phyloP scores from a whole-genome alignment of 225 moss, liverwort and hornwort genomes.

The Rhytidiadelphus loreus region DNA sequence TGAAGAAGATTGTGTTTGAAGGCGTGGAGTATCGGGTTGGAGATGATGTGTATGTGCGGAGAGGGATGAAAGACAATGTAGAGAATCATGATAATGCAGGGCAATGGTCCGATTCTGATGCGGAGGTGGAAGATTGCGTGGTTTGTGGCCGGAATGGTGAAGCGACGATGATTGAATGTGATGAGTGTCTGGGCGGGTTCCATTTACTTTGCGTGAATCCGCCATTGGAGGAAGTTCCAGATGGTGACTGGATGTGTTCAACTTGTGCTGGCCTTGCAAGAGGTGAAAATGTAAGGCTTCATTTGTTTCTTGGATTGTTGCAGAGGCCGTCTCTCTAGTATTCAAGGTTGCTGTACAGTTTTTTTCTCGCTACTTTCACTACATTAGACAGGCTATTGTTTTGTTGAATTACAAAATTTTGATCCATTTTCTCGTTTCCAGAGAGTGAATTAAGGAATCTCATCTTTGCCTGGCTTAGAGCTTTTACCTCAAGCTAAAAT shows the following conservation, averaged over 20 bases:
- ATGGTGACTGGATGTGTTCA: conserved; percentile 77
- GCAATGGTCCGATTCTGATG: conserved; percentile 59
- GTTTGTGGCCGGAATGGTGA: conserved; percentile 47
- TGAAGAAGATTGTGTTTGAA: conserved; percentile 34
- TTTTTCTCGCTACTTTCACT: neutral
- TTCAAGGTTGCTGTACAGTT: neutral
- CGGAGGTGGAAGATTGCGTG: conserved; percentile 77
- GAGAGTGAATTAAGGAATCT: neutral
- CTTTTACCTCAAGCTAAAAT: neutral
- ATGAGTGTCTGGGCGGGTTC: conserved; percentile 70
- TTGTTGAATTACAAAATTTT: neutral
- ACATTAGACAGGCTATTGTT: neutral
- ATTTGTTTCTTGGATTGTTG: neutral
- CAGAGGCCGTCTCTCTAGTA: neutral
- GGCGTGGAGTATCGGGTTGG: conserved; percentile 52
- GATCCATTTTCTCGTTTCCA: neutral
- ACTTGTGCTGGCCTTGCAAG: conserved; percentile 35
- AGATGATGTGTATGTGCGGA: conserved; percentile 78
- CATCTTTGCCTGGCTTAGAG: neutral
- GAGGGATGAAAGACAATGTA: conserved; percentile 7
- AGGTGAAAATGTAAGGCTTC: conserved; percentile 40
- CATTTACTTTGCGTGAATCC: conserved; percentile 70
- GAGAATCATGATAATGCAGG: neutral
- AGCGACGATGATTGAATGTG: conserved; percentile 75
- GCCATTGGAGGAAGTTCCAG: conserved; percentile 75